phyloP scores from a whole-genome alignment of 2,329 filamentous ascomycete genomes.

The Colletotrichum tropicicola region DNA sequence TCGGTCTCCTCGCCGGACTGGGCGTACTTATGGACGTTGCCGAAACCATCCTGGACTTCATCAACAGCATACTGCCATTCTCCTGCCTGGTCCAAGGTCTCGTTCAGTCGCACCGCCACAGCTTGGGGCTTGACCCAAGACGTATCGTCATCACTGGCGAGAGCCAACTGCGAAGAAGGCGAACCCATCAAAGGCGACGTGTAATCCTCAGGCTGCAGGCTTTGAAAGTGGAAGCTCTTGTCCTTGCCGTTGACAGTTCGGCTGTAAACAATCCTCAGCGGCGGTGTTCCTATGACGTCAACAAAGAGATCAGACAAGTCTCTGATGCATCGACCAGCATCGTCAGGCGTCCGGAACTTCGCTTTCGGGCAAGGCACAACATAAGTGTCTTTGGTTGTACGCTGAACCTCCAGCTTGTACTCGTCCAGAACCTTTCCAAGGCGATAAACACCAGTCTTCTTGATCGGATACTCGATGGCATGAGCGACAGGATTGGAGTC shows the following conservation, averaged over 20 bases:
- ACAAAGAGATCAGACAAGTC: slow-evolving; percentile 88
- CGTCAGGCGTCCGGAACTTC: slow-evolving; percentile 70
- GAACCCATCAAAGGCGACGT: slow-evolving; percentile 78
- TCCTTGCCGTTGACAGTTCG: slow-evolving; percentile 86
- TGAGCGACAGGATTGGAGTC: slow-evolving; percentile 70
- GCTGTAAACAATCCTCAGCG: slow-evolving; percentile 92
- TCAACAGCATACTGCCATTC: slow-evolving; percentile 91
- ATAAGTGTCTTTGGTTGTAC: slow-evolving; percentile 78
- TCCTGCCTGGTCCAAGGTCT: slow-evolving; percentile 82
- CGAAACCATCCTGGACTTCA: slow-evolving; percentile 89
- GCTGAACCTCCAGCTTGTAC: slow-evolving; percentile 91
- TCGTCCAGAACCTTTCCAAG: slow-evolving; percentile 89
- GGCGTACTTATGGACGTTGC: slow-evolving; percentile 84
- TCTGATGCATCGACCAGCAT: slow-evolving; percentile 78
- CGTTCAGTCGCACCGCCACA: slow-evolving; percentile 86
- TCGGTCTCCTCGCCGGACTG: slow-evolving; percentile 74
- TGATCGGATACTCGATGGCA: slow-evolving; percentile 77
- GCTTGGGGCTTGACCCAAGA: slow-evolving; percentile 83
- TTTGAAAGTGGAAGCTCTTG: slow-evolving; percentile 89
- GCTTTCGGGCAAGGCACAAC: slow-evolving; percentile 89
- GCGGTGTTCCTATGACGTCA: slow-evolving; percentile 87
- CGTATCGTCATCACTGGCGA: slow-evolving; percentile 69
- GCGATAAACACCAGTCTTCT: slow-evolving; percentile 88
- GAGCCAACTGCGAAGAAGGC: slow-evolving; percentile 64
- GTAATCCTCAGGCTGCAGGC: slow-evolving; percentile 89